phyloP scores from a whole-genome alignment of 371 early-diverging fungal species.

The Zychaea mexicana region DNA sequence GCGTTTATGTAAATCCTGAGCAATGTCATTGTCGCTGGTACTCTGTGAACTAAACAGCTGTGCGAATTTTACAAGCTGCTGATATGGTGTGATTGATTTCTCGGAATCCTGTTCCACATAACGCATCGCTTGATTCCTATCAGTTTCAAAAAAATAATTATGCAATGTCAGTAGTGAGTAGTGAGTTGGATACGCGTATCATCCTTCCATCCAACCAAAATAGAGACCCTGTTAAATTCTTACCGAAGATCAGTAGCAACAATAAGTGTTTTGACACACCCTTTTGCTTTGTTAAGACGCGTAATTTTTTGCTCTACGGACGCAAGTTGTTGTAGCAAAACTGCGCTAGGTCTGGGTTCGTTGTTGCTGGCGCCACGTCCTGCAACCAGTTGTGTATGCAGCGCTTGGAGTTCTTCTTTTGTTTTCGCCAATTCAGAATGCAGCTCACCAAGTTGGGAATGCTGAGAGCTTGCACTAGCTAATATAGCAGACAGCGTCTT shows the following conservation, averaged over 20 bases:
- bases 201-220: no score
- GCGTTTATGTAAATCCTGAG: slow-evolving; percentile 26
- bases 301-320: slow-evolving; percentile 26
- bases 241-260: slow-evolving; percentile 18
- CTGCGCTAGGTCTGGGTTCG: slow-evolving; percentile 2
- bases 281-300: slow-evolving; percentile 26
- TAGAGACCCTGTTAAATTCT: neutral
- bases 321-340: slow-evolving; percentile 15
- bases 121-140: slow-evolving; percentile 33
- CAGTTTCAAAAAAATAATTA: neutral
- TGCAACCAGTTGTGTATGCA: slow-evolving; percentile 12
- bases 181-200: no score
- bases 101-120: slow-evolving; percentile 37
- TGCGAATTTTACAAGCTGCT: slow-evolving; percentile 42
- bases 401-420: slow-evolving; percentile 3
- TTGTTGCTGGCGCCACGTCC: neutral
- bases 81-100: slow-evolving; percentile 43
- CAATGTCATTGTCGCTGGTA: slow-evolving; percentile 11
- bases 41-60: slow-evolving; percentile 6
- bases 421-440: slow-evolving; percentile 14
- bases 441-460: slow-evolving; percentile 13
- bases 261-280: slow-evolving; percentile 35
- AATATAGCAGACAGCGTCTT: slow-evolving; percentile 5
- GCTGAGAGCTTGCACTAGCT: slow-evolving; percentile 12
- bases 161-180: no score